Percentiles rank a stretch among this genome's conserved stretches.
Conservation (phyloP, 345 rosid genomes). For the Physaria fendleri region DNA sequence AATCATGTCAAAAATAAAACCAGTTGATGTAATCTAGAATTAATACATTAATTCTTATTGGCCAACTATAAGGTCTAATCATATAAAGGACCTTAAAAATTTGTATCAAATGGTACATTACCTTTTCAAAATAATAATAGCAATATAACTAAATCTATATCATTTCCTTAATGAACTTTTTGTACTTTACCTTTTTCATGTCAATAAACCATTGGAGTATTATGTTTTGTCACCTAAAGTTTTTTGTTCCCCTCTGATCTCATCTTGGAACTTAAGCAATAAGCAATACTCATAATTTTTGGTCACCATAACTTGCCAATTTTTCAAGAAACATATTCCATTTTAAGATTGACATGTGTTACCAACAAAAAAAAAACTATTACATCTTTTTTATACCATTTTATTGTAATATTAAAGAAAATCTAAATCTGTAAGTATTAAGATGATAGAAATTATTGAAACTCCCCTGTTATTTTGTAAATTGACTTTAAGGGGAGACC, state of each 20-base stretch:
- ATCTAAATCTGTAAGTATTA: too few relatives aligned
- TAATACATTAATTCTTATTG: conserved; percentile 1
- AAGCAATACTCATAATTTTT: conserved; percentile 29
- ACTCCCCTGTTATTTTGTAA: too few relatives aligned
- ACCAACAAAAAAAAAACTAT: too few relatives aligned
- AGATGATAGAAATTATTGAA: too few relatives aligned
- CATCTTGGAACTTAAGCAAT: conserved; percentile 18
- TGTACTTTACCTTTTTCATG: conserved; percentile 21
- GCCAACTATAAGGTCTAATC: conserved; percentile 10
- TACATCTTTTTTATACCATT: background rate
- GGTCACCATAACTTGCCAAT: conserved; percentile 28
- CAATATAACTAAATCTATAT: conserved; percentile 1
- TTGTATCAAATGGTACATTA: background rate
- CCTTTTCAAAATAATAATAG: background rate
- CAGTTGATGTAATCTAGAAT: background rate
- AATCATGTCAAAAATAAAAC: conserved; percentile 18
- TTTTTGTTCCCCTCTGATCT: background rate
- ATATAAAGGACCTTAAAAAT: conserved; percentile 3
- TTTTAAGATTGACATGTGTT: conserved; percentile 33
- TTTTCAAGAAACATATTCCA: conserved; percentile 26
- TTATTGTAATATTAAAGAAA: too few relatives aligned
- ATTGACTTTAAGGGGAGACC: too few relatives aligned
- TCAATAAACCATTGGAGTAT: conserved; percentile 21
- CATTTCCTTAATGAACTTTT: conserved; percentile 27
- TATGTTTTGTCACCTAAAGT: conserved; percentile 1